Conservation (phyloP, 805 yeast genomes). For the Candida koratica region DNA sequence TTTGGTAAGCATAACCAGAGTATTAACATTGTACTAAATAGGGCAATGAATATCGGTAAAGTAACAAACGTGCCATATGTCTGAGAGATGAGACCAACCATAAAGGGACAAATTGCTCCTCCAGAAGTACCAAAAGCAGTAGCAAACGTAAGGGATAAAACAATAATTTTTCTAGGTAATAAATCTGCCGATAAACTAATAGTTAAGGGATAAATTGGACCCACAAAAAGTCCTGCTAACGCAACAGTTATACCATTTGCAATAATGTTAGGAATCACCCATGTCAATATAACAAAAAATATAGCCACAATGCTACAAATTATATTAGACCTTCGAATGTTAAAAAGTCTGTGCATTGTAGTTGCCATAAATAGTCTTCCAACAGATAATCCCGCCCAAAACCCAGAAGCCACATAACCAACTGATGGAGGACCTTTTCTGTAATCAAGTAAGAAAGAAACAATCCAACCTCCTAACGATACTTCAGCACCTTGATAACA, state of each 20-base stretch:
- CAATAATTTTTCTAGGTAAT: conserved; percentile 49
- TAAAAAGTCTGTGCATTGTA: conserved; percentile 32
- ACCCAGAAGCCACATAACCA: conserved; percentile 66
- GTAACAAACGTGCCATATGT: conserved; percentile 45
- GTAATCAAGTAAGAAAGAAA: conserved; percentile 55
- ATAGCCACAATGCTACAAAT: conserved; percentile 33
- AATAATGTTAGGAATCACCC: conserved; percentile 46
- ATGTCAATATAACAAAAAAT: conserved; percentile 38
- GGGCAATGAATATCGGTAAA: conserved; percentile 44
- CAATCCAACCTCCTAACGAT: conserved; percentile 67
- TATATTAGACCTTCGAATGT: conserved; percentile 44
- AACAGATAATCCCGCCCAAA: conserved; percentile 65
- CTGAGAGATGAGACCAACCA: conserved; percentile 49
- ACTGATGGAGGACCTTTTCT: conserved; percentile 48
- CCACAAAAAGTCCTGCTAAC: conserved; percentile 56
- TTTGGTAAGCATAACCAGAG: conserved; percentile 19
- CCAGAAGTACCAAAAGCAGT: conserved; percentile 57
- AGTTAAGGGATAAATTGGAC: conserved; percentile 61
- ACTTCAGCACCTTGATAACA: conserved; percentile 69
- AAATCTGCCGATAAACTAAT: conserved; percentile 39
- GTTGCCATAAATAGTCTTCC: conserved; percentile 55
- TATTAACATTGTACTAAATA: conserved; percentile 29
- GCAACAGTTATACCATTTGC: conserved; percentile 48
- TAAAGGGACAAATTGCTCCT: conserved; percentile 52
- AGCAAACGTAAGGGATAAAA: conserved; percentile 46